Evolutionary conservation across 2,329 filamentous ascomycete genomes (phyloP).

Genomic region (Stagonosporopsis tanaceti): DNA sequence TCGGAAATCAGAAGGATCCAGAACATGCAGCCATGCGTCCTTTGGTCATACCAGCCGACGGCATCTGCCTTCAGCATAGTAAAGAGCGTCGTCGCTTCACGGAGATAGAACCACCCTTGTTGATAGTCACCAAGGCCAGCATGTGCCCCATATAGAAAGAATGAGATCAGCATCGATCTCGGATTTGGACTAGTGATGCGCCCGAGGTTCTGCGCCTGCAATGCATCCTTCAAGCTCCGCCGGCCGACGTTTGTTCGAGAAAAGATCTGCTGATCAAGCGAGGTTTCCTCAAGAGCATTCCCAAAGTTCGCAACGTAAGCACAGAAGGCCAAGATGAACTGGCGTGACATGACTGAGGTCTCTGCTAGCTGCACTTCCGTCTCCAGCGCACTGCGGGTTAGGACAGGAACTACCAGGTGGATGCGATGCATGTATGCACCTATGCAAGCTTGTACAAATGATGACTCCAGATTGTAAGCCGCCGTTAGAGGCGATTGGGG

Average conservation of each 20-base stretch:
- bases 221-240: slow-evolving; percentile 38
- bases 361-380: slow-evolving; percentile 30
- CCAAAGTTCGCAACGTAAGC: slow-evolving; percentile 47
- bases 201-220: slow-evolving; percentile 27
- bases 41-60: slow-evolving; percentile 24
- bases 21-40: slow-evolving; percentile 26
- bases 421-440: slow-evolving; percentile 74
- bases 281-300: slow-evolving; percentile 20
- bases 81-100: slow-evolving; percentile 75
- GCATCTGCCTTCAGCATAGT: slow-evolving; percentile 28
- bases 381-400: slow-evolving; percentile 32
- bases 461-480: slow-evolving; percentile 34
- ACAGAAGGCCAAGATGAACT: slow-evolving; percentile 49
- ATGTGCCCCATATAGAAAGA: slow-evolving; percentile 78
- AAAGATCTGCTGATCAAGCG: neutral
- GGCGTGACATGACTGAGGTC: slow-evolving; percentile 34
- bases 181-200: slow-evolving; percentile 32
- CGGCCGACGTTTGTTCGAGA: slow-evolving; percentile 5
- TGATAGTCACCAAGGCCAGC: slow-evolving; percentile 76
- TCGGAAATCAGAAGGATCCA: slow-evolving; percentile 40
- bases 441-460: slow-evolving; percentile 71
- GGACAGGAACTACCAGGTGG: slow-evolving; percentile 60
- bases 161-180: slow-evolving; percentile 70
- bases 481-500: neutral
- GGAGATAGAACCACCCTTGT: slow-evolving; percentile 80